A percentile compares a stretch with the other conserved stretches of the same genome.
Conservation (phyloP, 1,284 basidiomycete genomes). For the Cutaneotrichosporon cutaneum region DNA sequence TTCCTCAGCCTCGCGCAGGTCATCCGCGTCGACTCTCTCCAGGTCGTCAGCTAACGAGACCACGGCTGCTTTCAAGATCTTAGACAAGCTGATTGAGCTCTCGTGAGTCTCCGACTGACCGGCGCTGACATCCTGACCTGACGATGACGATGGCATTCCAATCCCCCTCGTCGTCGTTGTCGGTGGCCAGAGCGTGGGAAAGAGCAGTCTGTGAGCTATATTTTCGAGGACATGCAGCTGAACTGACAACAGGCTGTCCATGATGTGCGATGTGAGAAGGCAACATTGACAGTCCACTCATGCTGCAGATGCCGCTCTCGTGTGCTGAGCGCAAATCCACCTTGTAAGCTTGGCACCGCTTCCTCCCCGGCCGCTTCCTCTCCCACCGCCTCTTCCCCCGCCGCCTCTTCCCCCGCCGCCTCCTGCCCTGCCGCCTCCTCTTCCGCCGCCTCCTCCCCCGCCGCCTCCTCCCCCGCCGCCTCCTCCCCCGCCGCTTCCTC, state of each 20-base stretch:
- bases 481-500: too few species aligned
- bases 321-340: slow-evolving; percentile 25
- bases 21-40: not conserved
- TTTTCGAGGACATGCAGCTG: not conserved
- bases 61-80: not conserved
- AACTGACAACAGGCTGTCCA: slow-evolving; percentile 18
- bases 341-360: slow-evolving; percentile 15
- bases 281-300: not conserved
- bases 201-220: slow-evolving; percentile 32
- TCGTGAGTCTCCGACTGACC: not conserved
- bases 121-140: not conserved
- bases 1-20: too few species aligned
- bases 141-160: slow-evolving; percentile 1
- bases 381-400: too few species aligned
- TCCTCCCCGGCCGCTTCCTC: too few species aligned
- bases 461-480: too few species aligned
- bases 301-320: slow-evolving; percentile 22
- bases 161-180: slow-evolving; percentile 24
- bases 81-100: slow-evolving; percentile 4
- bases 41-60: not conserved
- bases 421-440: too few species aligned
- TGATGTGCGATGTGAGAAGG: slow-evolving; percentile 12
- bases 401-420: too few species aligned
- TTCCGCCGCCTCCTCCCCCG: too few species aligned
- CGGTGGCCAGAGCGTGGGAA: slow-evolving; percentile 34